Evolutionary conservation across 306 rosid genomes (phyloP).

Genomic region (Castanea mollissima): DNA sequence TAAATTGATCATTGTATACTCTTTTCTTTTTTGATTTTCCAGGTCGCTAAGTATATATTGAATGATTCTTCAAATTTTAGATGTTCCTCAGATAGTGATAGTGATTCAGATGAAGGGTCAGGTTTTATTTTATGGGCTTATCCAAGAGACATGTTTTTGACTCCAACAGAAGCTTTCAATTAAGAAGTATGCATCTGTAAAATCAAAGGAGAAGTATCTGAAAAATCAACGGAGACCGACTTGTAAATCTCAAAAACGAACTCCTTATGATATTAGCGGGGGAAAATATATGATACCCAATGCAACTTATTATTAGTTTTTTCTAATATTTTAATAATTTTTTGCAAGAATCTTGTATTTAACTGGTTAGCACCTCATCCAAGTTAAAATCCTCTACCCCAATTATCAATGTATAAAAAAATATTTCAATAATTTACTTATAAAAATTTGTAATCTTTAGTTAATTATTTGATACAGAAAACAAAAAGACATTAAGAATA

Average conservation of each 20-base stretch:
- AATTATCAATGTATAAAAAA: no score
- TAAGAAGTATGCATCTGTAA: not conserved
- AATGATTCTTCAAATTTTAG: slow-evolving; percentile 30
- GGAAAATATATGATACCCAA: no score
- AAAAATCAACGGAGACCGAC: not conserved
- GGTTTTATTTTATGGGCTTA: slow-evolving; percentile 65
- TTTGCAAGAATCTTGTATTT: no score
- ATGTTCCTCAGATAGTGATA: slow-evolving; percentile 77
- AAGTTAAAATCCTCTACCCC: no score
- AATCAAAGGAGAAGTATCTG: not conserved
- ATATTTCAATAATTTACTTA: no score
- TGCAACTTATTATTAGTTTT: no score
- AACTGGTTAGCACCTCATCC: no score
- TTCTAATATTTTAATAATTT: no score
- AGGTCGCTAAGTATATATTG: slow-evolving; percentile 69
- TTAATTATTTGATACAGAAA: no score
- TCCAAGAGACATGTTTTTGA: slow-evolving; percentile 33
- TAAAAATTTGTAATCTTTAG: no score
- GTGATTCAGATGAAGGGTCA: slow-evolving; percentile 58
- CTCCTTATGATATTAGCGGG: not conserved
- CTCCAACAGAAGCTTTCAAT: slow-evolving; percentile 9
- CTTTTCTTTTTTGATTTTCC: slow-evolving; percentile 1
- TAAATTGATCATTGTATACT: not conserved
- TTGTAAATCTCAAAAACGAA: not conserved
- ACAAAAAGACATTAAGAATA: no score